phyloP scores from a whole-genome alignment of 169 alveolate genomes.

The Cryptosporidium muris region DNA sequence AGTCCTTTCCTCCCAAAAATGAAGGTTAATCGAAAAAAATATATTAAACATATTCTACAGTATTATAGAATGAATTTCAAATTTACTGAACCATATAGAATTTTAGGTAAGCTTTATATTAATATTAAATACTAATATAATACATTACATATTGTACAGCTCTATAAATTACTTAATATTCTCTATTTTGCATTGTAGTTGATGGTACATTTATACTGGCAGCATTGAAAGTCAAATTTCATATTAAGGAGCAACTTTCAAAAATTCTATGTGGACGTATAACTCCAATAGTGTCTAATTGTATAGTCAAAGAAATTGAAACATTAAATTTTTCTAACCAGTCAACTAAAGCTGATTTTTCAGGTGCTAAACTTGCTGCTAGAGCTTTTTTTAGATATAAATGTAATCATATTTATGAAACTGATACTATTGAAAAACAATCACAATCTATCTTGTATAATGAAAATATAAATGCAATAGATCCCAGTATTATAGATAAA shows the following conservation, averaged over 20 bases:
- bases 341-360: conserved; percentile 19
- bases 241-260: conserved; percentile 71
- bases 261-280: conserved; percentile 56
- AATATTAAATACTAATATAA: not conserved
- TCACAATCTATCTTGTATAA: not conserved
- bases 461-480: not conserved
- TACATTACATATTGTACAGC: not conserved
- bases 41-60: conserved; percentile 50
- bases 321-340: not conserved
- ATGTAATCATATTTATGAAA: conserved; percentile 33
- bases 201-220: conserved; percentile 73
- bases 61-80: conserved; percentile 60
- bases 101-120: conserved; percentile 35
- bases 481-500: no score
- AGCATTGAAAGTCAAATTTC: conserved; percentile 55
- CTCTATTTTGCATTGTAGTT: conserved; percentile 3
- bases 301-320: conserved; percentile 56
- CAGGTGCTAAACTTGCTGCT: conserved; percentile 65
- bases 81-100: conserved; percentile 72
- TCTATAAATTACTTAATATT: not conserved
- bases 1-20: not conserved
- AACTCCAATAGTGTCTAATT: conserved; percentile 70
- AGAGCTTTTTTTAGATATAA: conserved; percentile 61
- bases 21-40: conserved; percentile 67
- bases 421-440: conserved; percentile 1